Evolutionary conservation across 23 red algal species (phyloP), one percentile per base, ranked within the genome.

Genomic region (Pyropia haitanensis): DNA sequence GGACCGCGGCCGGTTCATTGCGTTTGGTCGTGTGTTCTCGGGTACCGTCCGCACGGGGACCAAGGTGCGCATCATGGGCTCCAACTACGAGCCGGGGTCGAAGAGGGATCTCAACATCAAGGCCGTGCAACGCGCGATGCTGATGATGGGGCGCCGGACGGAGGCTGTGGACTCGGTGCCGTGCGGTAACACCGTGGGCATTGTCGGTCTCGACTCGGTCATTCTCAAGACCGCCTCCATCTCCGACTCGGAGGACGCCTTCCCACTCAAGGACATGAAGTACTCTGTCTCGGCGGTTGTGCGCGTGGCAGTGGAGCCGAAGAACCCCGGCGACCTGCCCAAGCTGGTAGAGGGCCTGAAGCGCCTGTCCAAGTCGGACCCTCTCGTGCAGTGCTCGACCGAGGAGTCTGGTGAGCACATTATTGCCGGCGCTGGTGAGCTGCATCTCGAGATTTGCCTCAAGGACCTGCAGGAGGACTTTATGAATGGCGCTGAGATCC

Each of bases 341-440:
- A 98, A 98, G 61, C 77, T 98, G 19, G 94, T 98, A 19, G 94
- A 98, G 50, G 94, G 94, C n/a, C 85, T 98, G 7, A 98, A 98
- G 63, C 87, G 94, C 65, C 79, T 98, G 29, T 72, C 94, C 27
- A 98, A 98, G 58, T 98, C 94, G 2, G 94, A 98, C 72, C 94
- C 94, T 20, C 79, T 98, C 18, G 94, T 98, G 3, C 83, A 91
- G 58, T 74, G 67, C 53, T 58, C 78, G 14, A 98, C 84, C 34
- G 94, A 98, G 58, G 94, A 98, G 77, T 85, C 77, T 53, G 94
- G 94, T 21, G 94, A 98, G 63, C 94, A 98, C 65, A 85, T 98
- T 21, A 98, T 98, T 59, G 94, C 94, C 29, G 94, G 94, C 27
- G 85, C 85, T 31, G 94, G 94, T 48, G 94, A 98, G 59, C 51